phyloP scores from a whole-genome alignment of 2,329 filamentous ascomycete species.

The Plenodomus tracheiphilus region DNA sequence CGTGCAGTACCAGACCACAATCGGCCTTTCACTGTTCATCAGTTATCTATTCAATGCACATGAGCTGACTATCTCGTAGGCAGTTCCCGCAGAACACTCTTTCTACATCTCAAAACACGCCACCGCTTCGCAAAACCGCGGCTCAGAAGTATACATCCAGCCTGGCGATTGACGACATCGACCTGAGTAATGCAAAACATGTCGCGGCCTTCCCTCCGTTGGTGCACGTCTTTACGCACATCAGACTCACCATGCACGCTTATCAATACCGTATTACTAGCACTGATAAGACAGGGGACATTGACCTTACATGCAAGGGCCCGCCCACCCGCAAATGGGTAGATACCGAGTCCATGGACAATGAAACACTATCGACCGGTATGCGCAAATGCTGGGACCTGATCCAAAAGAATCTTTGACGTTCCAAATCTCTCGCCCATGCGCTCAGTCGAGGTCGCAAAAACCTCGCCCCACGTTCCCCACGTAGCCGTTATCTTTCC shows the following conservation, averaged over 20 bases:
- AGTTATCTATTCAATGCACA: constrained; percentile 3
- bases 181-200: constrained; percentile 19
- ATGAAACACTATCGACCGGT: constrained; percentile 41
- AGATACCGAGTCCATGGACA: constrained; percentile 29
- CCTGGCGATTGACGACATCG: constrained; percentile 16
- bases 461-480: constrained; percentile 14
- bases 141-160: constrained; percentile 25
- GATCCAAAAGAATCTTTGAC: constrained; percentile 9
- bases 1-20: constrained; percentile 2
- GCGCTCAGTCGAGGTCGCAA: neutral
- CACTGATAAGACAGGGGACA: constrained; percentile 13
- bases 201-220: constrained; percentile 29
- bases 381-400: constrained; percentile 44
- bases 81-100: constrained; percentile 40
- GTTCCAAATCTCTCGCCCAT: neutral
- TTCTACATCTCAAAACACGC: constrained; percentile 15
- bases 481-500: constrained; percentile 32
- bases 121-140: constrained; percentile 25
- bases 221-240: constrained; percentile 41
- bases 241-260: constrained; percentile 42
- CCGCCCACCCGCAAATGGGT: constrained; percentile 38
- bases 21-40: constrained; percentile 1
- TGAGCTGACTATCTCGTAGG: constrained; percentile 19
- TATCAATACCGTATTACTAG: constrained; percentile 23
- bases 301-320: constrained; percentile 14